Percentiles rank a stretch among this genome's conserved stretches.
Conservation (phyloP, 768 basidiomycete genomes). For the Leccinum variicolor region DNA sequence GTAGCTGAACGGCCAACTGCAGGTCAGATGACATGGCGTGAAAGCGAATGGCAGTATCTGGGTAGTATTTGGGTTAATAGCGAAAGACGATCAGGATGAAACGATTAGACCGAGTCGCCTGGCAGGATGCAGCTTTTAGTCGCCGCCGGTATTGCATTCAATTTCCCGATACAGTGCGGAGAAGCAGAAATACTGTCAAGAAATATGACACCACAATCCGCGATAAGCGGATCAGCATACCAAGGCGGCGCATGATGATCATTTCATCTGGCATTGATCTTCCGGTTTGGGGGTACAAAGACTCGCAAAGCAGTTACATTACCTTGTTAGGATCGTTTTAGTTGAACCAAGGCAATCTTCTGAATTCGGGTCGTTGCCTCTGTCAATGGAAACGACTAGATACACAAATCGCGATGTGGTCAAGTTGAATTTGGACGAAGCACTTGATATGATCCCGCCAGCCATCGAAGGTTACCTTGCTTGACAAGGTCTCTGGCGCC, state of each 20-base stretch:
- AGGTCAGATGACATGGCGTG: not conserved
- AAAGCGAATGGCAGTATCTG: not conserved
- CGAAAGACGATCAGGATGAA: not conserved
- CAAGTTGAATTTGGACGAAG: too few relatives aligned
- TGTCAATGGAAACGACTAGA: not conserved
- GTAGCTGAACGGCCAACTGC: not conserved
- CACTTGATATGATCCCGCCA: too few relatives aligned
- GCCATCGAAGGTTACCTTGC: too few relatives aligned
- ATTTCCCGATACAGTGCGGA: not conserved
- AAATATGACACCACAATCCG: too few relatives aligned
- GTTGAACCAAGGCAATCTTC: not conserved
- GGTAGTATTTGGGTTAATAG: not conserved
- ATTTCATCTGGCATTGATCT: too few relatives aligned
- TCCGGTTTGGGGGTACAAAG: too few relatives aligned
- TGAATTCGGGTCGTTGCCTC: not conserved
- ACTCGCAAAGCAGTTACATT: not conserved
- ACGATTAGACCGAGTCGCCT: not conserved
- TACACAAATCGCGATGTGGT: not conserved
- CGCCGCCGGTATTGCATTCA: not conserved
- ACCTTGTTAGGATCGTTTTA: not conserved
- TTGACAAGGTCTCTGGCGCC: too few relatives aligned
- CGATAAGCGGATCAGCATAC: too few relatives aligned
- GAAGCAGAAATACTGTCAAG: too few relatives aligned
- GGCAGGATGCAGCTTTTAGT: not conserved
- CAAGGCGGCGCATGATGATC: too few relatives aligned